Evolutionary conservation across 257 asterid species (phyloP).

Genomic region (Scutellaria galericulata): DNA sequence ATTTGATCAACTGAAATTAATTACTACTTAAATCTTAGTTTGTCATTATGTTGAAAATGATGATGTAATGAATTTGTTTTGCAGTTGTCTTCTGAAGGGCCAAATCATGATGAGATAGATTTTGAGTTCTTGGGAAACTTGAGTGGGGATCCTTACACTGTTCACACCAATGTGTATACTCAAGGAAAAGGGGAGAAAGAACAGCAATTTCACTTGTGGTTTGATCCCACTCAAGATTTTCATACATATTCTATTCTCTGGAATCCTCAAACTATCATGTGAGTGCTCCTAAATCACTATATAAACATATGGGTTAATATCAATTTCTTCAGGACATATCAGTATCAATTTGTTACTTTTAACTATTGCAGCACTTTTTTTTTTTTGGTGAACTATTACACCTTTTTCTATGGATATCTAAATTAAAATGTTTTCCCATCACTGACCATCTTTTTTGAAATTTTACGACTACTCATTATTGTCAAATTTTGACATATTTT

Average conservation of each 20-base stretch:
- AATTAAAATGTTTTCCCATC: too few relatives aligned
- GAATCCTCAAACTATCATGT: conserved; percentile 55
- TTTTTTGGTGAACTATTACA: too few relatives aligned
- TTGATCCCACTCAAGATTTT: conserved; percentile 56
- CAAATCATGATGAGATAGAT: conserved; percentile 49
- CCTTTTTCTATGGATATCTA: too few relatives aligned
- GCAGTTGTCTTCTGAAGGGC: conserved; percentile 52
- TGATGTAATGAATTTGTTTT: neutral
- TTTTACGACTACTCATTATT: too few relatives aligned
- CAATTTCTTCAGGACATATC: too few relatives aligned
- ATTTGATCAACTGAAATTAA: neutral
- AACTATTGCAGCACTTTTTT: too few relatives aligned
- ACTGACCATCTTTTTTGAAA: too few relatives aligned
- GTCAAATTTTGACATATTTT: too few relatives aligned
- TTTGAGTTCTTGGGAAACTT: conserved; percentile 43
- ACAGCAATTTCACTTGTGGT: conserved; percentile 62
- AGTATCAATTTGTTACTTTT: too few relatives aligned
- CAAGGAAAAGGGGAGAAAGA: conserved; percentile 56
- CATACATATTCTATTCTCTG: conserved; percentile 49
- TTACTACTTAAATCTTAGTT: neutral
- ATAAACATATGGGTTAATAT: too few relatives aligned
- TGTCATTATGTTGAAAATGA: neutral
- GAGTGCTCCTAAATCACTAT: conserved; percentile 12
- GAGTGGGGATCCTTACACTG: conserved; percentile 47
- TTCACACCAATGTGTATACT: conserved; percentile 56